Evolutionary conservation across 78 protist species (phyloP), one percentile per base, ranked within the genome.

Genomic region (Dictyostelium purpureum): DNA sequence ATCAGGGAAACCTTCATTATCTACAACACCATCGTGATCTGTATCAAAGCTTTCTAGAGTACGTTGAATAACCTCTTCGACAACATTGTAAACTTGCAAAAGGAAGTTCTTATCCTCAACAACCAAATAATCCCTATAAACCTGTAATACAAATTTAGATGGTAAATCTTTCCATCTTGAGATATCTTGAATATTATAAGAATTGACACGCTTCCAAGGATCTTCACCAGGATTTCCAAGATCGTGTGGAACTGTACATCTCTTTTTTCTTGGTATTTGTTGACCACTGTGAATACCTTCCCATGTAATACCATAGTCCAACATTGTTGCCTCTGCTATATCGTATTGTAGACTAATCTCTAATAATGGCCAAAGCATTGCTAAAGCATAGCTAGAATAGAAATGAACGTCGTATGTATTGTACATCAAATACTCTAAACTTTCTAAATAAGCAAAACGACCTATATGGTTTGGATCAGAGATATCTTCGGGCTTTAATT

Each of bases 401-500:
- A 97, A 97, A 26, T 95, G 97, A 21, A 97, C 98, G 28, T 97
- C 98, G 75, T 97, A 97, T 5, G 98, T 97, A 67, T 95, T 95
- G 91, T 90, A 88, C 98, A 97, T 97, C 10, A 88, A 70, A 65
- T 97, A 97, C 19, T 97, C 98, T 49, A 61, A 26, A 33, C 97
- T 96, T 45, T 97, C 98, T 18, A 97, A 54, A 33, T 97, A 97
- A 2, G 83, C 94, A 38, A 94, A 97, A 19, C 85, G 21, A 19
- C 97, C 97, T 12, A 80, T 59, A 43, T 79, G 49, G 0, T 87
- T 37, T 0, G 40, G 47, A 35, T 81, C 93, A 9, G 49, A 40
- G 1, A 49, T 69, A 40, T 80, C 71, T 11, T 65, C 94, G 1
- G 61, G 77, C 40, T 40, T 74, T 18, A 89, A 33, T 54, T 45